Evolutionary conservation across 2,329 filamentous ascomycete species (phyloP).

Genomic region (Fusarium pseudoanthophilum): DNA sequence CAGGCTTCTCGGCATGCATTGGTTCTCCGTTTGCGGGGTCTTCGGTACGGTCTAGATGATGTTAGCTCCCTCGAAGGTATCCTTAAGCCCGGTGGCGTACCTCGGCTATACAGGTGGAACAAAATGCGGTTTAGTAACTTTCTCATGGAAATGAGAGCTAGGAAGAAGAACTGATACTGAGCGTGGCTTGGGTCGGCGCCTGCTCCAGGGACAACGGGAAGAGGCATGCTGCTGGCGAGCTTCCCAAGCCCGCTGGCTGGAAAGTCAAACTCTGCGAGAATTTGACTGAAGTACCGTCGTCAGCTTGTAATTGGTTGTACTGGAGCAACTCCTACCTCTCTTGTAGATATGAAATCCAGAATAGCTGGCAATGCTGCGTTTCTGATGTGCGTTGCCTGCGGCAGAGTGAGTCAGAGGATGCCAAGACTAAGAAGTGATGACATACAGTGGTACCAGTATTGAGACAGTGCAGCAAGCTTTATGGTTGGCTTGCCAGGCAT

Average conservation of each 20-base stretch:
- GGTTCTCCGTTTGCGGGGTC: neutral
- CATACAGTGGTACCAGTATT: conserved; percentile 21
- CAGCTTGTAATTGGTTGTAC: neutral
- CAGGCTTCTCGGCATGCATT: neutral
- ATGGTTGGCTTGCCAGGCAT: conserved; percentile 22
- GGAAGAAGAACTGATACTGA: conserved; percentile 30
- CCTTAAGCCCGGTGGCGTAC: neutral
- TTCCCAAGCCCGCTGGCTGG: conserved; percentile 28
- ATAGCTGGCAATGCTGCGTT: conserved; percentile 23
- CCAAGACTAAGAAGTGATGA: rapidly evolving
- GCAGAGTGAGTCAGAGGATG: neutral
- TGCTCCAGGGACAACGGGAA: conserved; percentile 17
- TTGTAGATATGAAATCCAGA: conserved; percentile 32
- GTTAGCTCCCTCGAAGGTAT: neutral
- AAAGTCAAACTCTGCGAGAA: conserved; percentile 33
- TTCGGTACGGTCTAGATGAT: neutral
- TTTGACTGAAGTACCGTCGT: neutral
- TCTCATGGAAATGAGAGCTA: conserved; percentile 29
- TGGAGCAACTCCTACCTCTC: conserved; percentile 4
- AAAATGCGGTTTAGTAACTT: conserved; percentile 27
- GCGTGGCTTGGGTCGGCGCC: conserved; percentile 12
- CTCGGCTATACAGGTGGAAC: conserved; percentile 26
- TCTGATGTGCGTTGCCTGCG: conserved; percentile 10
- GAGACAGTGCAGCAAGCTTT: conserved; percentile 22
- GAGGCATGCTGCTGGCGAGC: conserved; percentile 19